Conservation (phyloP, 257 asterid genomes). For the Osmanthus fragrans region DNA sequence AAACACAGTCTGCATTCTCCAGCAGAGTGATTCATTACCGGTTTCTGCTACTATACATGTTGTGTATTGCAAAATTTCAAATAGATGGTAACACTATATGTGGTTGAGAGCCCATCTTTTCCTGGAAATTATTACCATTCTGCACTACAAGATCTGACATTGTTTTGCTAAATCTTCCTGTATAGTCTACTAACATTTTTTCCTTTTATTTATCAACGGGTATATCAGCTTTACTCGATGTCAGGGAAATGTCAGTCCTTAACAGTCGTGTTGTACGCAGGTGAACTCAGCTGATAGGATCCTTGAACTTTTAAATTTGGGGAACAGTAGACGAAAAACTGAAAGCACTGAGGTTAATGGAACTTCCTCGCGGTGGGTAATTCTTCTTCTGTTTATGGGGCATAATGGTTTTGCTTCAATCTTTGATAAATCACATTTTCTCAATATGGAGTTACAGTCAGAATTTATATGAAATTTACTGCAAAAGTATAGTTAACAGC, state of each 20-base stretch:
- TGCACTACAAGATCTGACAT: background rate
- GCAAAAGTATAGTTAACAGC: background rate
- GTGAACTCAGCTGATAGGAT: conserved; percentile 91
- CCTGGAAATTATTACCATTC: background rate
- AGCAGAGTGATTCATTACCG: background rate
- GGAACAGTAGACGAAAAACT: conserved; percentile 93
- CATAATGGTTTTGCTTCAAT: conserved; percentile 10
- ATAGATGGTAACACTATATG: background rate
- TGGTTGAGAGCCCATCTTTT: background rate
- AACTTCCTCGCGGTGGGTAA: conserved; percentile 91
- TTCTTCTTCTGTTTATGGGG: conserved; percentile 17
- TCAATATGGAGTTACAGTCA: conserved; percentile 9
- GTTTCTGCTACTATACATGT: background rate
- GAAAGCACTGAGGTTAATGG: conserved; percentile 89
- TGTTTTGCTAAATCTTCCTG: background rate
- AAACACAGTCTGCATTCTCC: background rate
- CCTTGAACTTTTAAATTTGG: conserved; percentile 86
- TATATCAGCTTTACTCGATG: background rate
- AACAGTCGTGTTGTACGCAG: conserved; percentile 42
- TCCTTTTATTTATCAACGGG: background rate
- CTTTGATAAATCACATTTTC: conserved; percentile 1
- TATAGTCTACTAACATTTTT: background rate
- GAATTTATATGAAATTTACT: background rate
- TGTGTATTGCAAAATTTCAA: background rate
- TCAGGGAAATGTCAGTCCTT: conserved; percentile 18